Evolutionary conservation across 2,329 filamentous ascomycete genomes (phyloP).

Genomic region (Trichoderma koningii): DNA sequence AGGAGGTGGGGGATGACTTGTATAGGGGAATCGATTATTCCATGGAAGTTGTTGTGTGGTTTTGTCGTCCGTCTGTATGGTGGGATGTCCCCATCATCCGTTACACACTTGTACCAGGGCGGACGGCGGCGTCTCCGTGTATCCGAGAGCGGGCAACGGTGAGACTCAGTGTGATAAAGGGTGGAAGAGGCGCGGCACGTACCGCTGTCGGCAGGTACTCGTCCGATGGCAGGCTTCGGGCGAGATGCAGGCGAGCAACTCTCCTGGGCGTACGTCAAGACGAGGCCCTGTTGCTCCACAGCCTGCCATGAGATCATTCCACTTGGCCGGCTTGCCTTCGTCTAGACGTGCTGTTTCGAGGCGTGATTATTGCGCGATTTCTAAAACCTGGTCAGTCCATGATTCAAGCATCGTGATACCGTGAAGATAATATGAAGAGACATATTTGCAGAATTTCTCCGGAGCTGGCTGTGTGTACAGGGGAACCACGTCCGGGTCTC

Average conservation of each 20-base stretch:
- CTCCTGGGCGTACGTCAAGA: neutral
- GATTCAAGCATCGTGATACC: conserved; percentile 6
- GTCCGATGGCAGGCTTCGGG: conserved; percentile 6
- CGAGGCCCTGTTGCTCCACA: neutral
- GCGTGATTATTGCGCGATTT: conserved; percentile 8
- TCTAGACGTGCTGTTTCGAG: neutral
- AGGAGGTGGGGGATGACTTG: neutral
- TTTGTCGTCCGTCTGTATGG: neutral
- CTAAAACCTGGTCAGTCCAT: neutral
- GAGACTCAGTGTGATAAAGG: neutral
- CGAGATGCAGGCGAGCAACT: conserved; percentile 2
- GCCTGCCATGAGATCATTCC: neutral
- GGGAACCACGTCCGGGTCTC: neutral
- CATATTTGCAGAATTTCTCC: neutral
- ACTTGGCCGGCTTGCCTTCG: neutral
- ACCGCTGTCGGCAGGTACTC: neutral
- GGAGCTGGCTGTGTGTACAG: neutral
- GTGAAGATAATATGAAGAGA: no score
- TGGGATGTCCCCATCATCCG: neutral
- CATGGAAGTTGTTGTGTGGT: conserved; percentile 3
- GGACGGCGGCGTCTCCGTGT: neutral
- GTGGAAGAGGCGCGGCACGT: neutral
- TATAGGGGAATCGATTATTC: neutral
- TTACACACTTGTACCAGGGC: no score
- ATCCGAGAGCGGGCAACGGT: neutral